Conservation (phyloP, 805 yeast genomes). For the Monosporozyma siamensis region DNA sequence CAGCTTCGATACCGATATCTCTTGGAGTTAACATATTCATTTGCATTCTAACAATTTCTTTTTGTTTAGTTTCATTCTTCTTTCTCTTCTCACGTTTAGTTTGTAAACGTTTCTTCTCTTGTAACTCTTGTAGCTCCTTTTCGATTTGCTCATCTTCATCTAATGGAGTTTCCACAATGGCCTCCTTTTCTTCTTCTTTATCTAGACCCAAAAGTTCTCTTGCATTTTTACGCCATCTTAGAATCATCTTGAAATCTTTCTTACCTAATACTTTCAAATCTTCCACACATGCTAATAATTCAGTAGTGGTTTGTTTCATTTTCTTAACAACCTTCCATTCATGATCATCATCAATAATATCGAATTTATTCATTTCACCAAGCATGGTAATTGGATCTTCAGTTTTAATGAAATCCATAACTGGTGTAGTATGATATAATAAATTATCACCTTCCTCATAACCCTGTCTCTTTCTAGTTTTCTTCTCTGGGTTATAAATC, state of each 20-base stretch:
- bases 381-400: constrained; percentile 78
- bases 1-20: constrained; percentile 92
- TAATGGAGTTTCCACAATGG: constrained; percentile 57
- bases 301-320: constrained; percentile 68
- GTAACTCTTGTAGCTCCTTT: constrained; percentile 66
- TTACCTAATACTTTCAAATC: constrained; percentile 92
- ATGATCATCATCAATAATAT: constrained; percentile 46
- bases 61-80: constrained; percentile 74
- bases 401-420: constrained; percentile 71
- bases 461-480: constrained; percentile 87
- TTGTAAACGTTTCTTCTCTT: constrained; percentile 59
- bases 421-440: constrained; percentile 58
- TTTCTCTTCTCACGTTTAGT: constrained; percentile 74
- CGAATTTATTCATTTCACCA: constrained; percentile 63
- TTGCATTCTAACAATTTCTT: constrained; percentile 84
- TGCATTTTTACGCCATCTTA: constrained; percentile 84
- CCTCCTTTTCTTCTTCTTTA: constrained; percentile 38
- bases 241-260: constrained; percentile 77
- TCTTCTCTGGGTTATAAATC: constrained; percentile 89
- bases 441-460: constrained; percentile 88
- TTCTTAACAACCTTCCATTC: constrained; percentile 67
- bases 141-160: constrained; percentile 88
- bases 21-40: constrained; percentile 91
- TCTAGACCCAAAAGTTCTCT: constrained; percentile 67
- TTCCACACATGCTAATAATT: constrained; percentile 71